These are phyloP conservation scores for Microdochium paspali DNA, from an alignment of 2,329 filamentous ascomycete species.

Conservation along the genomic window DNA sequence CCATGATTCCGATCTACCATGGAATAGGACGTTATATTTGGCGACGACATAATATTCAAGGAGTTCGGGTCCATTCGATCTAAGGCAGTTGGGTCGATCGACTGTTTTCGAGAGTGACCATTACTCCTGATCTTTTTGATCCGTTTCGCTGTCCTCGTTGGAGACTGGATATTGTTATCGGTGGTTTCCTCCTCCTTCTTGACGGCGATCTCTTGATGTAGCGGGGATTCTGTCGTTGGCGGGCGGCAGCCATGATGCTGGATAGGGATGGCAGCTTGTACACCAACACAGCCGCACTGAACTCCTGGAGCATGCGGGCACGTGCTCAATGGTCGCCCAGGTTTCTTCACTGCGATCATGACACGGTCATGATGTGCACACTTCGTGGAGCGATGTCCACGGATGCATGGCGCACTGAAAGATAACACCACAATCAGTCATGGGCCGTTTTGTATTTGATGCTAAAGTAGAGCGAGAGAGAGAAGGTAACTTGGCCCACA, in stretches of 20 bases:
- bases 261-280: constrained; percentile 53
- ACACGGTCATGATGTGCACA: constrained; percentile 62
- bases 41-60: not conserved
- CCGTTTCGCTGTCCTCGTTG: constrained; percentile 9
- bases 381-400: constrained; percentile 67
- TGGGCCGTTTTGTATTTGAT: not conserved
- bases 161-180: constrained; percentile 2
- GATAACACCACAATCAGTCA: constrained; percentile 6
- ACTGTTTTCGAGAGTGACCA: not conserved
- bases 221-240: not conserved
- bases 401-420: constrained; percentile 61
- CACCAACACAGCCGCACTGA: constrained; percentile 50
- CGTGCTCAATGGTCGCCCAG: constrained; percentile 58
- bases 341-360: constrained; percentile 63
- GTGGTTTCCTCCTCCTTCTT: constrained; percentile 4
- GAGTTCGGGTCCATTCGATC: not conserved
- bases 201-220: constrained; percentile 2
- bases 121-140: not conserved
- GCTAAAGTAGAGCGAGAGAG: too few species aligned
- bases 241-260: constrained; percentile 4
- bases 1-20: not conserved
- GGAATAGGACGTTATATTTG: not conserved
- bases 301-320: constrained; percentile 58
- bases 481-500: too few species aligned
- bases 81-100: not conserved